A percentile compares a stretch with the other conserved stretches of the same genome.
Evolutionary conservation across 768 basidiomycete genomes (phyloP).

Genomic region (Pleurotus platypus): DNA sequence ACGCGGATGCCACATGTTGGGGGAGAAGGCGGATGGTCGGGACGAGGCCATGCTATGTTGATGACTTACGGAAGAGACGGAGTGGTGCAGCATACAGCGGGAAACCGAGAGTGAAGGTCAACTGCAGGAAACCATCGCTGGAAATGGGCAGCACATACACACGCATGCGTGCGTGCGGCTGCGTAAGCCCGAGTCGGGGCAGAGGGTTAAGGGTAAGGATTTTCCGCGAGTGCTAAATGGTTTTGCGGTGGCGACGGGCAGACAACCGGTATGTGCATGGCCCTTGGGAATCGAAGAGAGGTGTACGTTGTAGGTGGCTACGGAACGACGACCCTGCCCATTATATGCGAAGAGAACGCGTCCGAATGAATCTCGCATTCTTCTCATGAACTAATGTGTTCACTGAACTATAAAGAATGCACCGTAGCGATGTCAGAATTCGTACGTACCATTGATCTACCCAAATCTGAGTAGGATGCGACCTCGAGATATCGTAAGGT

Average conservation of each 20-base stretch:
- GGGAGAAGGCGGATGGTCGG: conserved; percentile 5
- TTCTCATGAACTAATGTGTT: background rate
- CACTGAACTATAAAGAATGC: background rate
- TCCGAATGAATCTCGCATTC: background rate
- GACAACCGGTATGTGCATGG: background rate
- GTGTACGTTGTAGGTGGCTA: background rate
- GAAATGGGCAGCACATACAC: background rate
- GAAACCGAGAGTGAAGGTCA: background rate
- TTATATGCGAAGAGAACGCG: background rate
- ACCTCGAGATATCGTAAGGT: background rate
- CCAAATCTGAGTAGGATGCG: background rate
- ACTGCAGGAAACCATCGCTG: background rate
- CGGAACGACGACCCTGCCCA: background rate
- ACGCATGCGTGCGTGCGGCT: background rate
- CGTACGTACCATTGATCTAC: background rate
- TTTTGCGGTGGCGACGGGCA: background rate
- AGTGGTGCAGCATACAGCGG: background rate
- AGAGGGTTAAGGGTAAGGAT: background rate
- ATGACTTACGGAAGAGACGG: conserved; percentile 7
- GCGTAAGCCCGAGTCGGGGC: background rate
- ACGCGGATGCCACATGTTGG: conserved; percentile 6
- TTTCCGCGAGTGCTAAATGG: background rate
- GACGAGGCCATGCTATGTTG: background rate
- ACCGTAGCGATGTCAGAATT: background rate
- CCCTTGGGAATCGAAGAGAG: background rate